Evolutionary conservation across 345 rosid species (phyloP).

Genomic region (Ricinus communis): DNA sequence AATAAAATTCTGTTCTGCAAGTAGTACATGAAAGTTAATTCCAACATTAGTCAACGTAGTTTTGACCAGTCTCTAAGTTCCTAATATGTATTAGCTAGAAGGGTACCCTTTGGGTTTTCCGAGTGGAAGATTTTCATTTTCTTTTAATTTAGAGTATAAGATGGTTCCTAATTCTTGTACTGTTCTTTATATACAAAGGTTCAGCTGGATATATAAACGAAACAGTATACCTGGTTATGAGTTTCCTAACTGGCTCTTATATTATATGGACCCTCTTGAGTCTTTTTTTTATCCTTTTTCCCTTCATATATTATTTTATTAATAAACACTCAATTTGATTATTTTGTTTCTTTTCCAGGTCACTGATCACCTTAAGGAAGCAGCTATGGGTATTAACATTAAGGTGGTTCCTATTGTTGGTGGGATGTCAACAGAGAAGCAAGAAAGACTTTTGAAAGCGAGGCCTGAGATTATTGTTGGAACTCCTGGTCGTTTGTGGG

Average conservation of each 20-base stretch:
- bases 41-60: neutral
- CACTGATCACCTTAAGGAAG: slow-evolving; percentile 76
- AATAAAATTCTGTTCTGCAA: too few species aligned
- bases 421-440: slow-evolving; percentile 90
- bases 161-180: too few species aligned
- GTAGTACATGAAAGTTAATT: too few species aligned
- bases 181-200: too few species aligned
- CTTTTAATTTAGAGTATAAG: too few species aligned
- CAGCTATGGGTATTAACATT: slow-evolving; percentile 55
- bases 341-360: slow-evolving; percentile 46
- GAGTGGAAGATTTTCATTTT: too few species aligned
- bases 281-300: neutral
- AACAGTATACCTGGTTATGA: neutral
- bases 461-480: slow-evolving; percentile 92
- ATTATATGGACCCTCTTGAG: neutral
- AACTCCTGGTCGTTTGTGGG: slow-evolving; percentile 98
- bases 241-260: neutral
- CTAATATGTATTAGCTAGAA: too few species aligned
- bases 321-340: neutral
- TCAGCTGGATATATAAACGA: neutral
- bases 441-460: slow-evolving; percentile 75
- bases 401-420: slow-evolving; percentile 90
- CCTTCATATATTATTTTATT: neutral
- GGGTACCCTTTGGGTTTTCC: too few species aligned
- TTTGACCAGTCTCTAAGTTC: too few species aligned